Evolutionary conservation across 805 yeast species (phyloP), one percentile per base, ranked within the genome.

Genomic region (Metschnikowia baotianmanensis): DNA sequence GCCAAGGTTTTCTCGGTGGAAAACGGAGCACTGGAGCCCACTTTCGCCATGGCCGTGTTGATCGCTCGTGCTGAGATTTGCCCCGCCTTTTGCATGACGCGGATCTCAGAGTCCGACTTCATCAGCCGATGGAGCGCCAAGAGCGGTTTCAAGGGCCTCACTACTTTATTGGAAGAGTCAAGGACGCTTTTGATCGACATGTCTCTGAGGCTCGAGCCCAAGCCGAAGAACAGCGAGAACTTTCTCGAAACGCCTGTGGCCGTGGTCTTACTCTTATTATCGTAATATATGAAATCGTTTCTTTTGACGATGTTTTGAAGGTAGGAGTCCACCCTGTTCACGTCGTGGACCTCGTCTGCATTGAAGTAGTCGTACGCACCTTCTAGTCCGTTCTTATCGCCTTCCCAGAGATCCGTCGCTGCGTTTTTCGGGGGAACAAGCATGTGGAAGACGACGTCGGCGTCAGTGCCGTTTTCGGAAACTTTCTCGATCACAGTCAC

Each of bases 391-490:
- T 95, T 83, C 52, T 95, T 76, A 31, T 78, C 82, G 10, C 99
- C 99, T 53, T 91, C 97, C 99, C 99, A 93, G 48, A 83, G 78
- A 63, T 93, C 99, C 17, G 76, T 78, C 35, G 71, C 72, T 5
- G 79, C 75, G 57, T 90, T 85, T 57, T 84, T 83, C 12, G 88
- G 89, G 3, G 89, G 96, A 3, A 91, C 96, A 36, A 89, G 66
- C 83, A 93, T 76, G 52, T 86, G 91, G 49, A 86, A 77, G 7
- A 74, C 59, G 25, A 78, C 69, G 36, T 79, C 77, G 19, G 74
- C 77, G 9, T 59, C 66, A 9, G 51, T 50, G n/a, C 74, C 65
- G 43, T 72, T 63, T 39, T 71, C 69, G 25, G 67, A 63, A 30
- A 80, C 76, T 51, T 80, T 82, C 51, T 85, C 95, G 32, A 87